Evolutionary conservation across 2,329 filamentous ascomycete genomes (phyloP).

Genomic region (Aschersonia sp.): DNA sequence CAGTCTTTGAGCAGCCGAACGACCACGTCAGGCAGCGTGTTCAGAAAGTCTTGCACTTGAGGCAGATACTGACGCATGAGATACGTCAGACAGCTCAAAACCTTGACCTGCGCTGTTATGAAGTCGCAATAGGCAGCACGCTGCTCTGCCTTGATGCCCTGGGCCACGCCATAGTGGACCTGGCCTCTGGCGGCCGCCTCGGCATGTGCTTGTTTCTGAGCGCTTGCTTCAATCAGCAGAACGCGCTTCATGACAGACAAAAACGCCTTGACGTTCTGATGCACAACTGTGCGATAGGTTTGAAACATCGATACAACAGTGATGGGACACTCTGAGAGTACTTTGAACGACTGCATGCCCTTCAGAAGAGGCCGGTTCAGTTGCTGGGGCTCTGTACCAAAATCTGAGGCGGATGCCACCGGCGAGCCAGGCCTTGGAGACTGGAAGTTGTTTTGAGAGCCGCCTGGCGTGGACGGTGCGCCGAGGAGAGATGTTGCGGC

Average conservation of each 20-base stretch:
- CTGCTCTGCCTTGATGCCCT: conserved; percentile 65
- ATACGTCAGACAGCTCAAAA: conserved; percentile 96
- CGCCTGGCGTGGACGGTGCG: conserved; percentile 52
- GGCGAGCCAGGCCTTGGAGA: conserved; percentile 85
- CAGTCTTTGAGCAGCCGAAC: conserved; percentile 88
- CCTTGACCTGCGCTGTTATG: conserved; percentile 96
- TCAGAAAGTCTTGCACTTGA: conserved; percentile 77
- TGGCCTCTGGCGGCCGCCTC: conserved; percentile 68
- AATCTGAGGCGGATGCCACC: conserved; percentile 65
- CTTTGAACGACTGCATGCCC: conserved; percentile 98
- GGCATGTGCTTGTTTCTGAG: conserved; percentile 80
- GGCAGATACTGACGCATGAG: conserved; percentile 76
- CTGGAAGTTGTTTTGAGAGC: conserved; percentile 59
- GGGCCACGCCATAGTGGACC: conserved; percentile 86
- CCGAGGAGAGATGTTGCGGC: conserved; percentile 35
- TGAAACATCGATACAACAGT: conserved; percentile 98
- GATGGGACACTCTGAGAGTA: conserved; percentile 93
- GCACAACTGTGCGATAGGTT: conserved; percentile 67
- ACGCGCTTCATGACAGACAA: conserved; percentile 90
- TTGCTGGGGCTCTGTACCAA: conserved; percentile 69
- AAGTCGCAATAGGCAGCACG: conserved; percentile 91
- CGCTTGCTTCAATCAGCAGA: conserved; percentile 75
- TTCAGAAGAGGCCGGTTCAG: conserved; percentile 69
- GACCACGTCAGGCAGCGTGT: conserved; percentile 73
- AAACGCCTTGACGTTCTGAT: conserved; percentile 78